phyloP scores from a whole-genome alignment of 352 stramenopile genomes.

The Globisporangium nagaii region DNA sequence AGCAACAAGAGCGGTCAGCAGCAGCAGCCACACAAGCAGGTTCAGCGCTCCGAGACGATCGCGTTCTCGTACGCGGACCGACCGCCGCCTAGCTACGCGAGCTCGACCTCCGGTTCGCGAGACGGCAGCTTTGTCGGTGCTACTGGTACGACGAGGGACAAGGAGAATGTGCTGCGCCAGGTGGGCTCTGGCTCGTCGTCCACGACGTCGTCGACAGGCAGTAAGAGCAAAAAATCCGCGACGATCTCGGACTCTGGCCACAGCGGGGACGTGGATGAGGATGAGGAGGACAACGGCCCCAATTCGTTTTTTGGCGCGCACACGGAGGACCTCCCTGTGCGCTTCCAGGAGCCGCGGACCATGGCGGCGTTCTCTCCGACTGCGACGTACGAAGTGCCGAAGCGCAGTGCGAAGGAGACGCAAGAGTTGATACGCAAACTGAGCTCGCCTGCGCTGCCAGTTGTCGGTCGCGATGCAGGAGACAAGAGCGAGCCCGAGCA shows the following conservation, averaged over 20 bases:
- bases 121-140: neutral
- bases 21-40: neutral
- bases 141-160: neutral
- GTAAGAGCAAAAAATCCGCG: neutral
- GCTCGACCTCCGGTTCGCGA: neutral
- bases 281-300: neutral
- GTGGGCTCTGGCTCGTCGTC: slow-evolving; percentile 1
- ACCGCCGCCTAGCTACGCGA: slow-evolving; percentile 5
- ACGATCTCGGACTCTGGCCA: neutral
- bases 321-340: slow-evolving; percentile 3
- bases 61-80: slow-evolving; percentile 1
- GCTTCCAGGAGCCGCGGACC: slow-evolving; percentile 4
- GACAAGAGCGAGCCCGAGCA: slow-evolving; percentile 12
- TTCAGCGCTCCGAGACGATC: slow-evolving; percentile 8
- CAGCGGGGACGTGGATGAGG: neutral
- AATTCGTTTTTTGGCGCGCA: slow-evolving; percentile 12
- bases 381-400: slow-evolving; percentile 13
- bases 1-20: too few relatives aligned
- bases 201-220: neutral
- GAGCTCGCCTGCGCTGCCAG: neutral
- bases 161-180: neutral
- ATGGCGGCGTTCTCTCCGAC: slow-evolving; percentile 9
- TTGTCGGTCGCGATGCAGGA: too few relatives aligned
- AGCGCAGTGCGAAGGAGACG: slow-evolving; percentile 3
- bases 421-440: slow-evolving; percentile 14